A percentile compares a stretch with the other conserved stretches of the same genome.
These are phyloP conservation scores for Berberis thunbergii DNA, from an alignment of 164 flowering plant species.

Conservation along the genomic window DNA sequence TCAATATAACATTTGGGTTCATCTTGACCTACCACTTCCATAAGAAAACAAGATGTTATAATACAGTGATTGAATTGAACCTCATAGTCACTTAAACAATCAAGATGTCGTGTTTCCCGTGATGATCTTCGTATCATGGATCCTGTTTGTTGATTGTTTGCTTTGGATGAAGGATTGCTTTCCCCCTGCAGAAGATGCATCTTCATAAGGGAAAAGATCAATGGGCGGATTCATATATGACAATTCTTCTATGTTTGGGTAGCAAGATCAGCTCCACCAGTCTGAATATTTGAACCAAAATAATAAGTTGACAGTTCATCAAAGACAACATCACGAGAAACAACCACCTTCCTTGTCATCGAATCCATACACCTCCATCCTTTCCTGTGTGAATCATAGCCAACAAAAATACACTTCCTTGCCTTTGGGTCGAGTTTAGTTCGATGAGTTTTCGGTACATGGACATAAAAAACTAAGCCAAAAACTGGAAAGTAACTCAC, in stretches of 20 bases:
- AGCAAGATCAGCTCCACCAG: not conserved
- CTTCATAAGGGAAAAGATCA: not conserved
- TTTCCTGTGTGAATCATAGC: not conserved
- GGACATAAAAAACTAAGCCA: not conserved
- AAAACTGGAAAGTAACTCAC: not conserved
- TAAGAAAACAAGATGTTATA: constrained; percentile 1
- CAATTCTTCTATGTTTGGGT: too few relatives aligned
- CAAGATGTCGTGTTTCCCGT: not conserved
- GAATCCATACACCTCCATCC: not conserved
- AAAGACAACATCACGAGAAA: constrained; percentile 2
- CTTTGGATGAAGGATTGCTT: not conserved
- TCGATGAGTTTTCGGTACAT: not conserved
- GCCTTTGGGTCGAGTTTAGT: constrained; percentile 1
- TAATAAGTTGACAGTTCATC: not conserved
- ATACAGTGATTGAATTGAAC: not conserved
- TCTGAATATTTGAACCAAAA: not conserved
- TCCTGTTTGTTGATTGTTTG: not conserved
- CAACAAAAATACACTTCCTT: not conserved
- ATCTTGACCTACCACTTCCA: not conserved
- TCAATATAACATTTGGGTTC: constrained; percentile 3
- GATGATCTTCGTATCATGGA: not conserved
- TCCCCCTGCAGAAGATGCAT: not conserved
- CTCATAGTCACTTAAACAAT: not conserved
- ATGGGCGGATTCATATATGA: too few relatives aligned
- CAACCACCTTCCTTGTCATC: not conserved